Percentiles rank a stretch among this genome's conserved stretches.
These are phyloP conservation scores for Flaveria trinervia DNA, from an alignment of 129 eudicot species.

Conservation along the genomic window DNA sequence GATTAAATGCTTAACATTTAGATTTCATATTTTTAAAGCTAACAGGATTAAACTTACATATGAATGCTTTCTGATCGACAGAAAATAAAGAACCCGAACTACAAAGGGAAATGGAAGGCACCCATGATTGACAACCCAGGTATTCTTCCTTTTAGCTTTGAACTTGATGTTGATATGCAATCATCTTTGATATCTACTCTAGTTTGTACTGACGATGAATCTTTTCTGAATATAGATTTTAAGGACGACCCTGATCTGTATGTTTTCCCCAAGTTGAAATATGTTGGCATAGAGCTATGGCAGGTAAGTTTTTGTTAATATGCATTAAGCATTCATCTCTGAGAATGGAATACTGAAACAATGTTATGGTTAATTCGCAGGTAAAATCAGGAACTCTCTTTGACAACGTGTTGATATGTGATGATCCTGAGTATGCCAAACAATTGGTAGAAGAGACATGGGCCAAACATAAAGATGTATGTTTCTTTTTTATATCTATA, in stretches of 20 bases:
- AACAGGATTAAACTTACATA: not conserved
- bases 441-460: slow-evolving; percentile 82
- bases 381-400: slow-evolving; percentile 96
- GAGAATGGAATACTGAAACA: not conserved
- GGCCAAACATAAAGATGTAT: slow-evolving; percentile 94
- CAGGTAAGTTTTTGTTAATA: slow-evolving; percentile 51
- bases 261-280: slow-evolving; percentile 87
- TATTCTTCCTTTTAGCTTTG: slow-evolving; percentile 10
- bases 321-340: not conserved
- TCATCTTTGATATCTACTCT: not conserved
- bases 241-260: slow-evolving; percentile 96
- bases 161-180: not conserved
- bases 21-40: not conserved
- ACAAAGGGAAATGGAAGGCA: slow-evolving; percentile 99
- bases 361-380: slow-evolving; percentile 38
- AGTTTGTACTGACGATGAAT: not conserved
- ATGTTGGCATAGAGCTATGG: slow-evolving; percentile 94
- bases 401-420: slow-evolving; percentile 73
- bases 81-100: slow-evolving; percentile 99
- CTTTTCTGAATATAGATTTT: slow-evolving; percentile 50
- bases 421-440: slow-evolving; percentile 81
- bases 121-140: slow-evolving; percentile 99
- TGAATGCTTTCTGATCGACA: slow-evolving; percentile 31
- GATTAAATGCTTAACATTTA: not conserved
- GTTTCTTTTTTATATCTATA: slow-evolving; percentile 18